These are phyloP conservation scores for Rhizophora apiculata DNA, from an alignment of 345 rosid species.

Conservation along the genomic window DNA sequence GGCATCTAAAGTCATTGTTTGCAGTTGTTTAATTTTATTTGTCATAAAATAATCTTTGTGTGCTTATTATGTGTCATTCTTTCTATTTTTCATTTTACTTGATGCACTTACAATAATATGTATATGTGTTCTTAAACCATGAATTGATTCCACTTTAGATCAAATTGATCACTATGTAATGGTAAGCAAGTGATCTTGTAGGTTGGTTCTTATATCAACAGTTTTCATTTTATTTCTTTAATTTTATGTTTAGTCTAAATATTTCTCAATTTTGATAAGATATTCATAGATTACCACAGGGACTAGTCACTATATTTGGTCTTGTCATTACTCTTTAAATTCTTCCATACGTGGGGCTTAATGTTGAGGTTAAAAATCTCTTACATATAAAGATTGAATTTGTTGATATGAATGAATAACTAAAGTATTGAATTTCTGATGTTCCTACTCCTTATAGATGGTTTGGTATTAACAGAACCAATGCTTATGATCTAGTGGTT, in stretches of 20 bases:
- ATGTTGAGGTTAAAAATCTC: constrained; percentile 61
- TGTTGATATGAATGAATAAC: constrained; percentile 36
- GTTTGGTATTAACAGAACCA: constrained; percentile 62
- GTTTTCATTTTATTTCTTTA: constrained; percentile 4
- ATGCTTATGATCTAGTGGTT: constrained; percentile 42
- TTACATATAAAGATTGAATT: constrained; percentile 53
- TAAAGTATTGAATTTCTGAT: constrained; percentile 54
- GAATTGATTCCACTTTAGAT: neutral
- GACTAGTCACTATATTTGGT: constrained; percentile 13
- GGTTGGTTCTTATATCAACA: constrained; percentile 7
- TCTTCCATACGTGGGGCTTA: constrained; percentile 44
- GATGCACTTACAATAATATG: no score
- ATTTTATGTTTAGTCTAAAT: neutral
- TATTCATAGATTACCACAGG: constrained; percentile 36
- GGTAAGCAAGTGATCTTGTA: neutral
- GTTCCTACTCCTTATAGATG: constrained; percentile 75
- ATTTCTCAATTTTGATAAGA: constrained; percentile 7
- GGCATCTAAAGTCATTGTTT: constrained; percentile 25
- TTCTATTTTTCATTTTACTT: neutral
- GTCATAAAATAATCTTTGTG: constrained; percentile 6
- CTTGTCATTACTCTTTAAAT: constrained; percentile 33
- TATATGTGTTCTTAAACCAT: neutral
- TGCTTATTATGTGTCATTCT: neutral
- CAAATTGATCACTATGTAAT: constrained; percentile 5
- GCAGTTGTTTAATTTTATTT: neutral